These are phyloP conservation scores for Debaryomyces hansenii DNA, from an alignment of 805 yeast genomes.

Conservation along the genomic window DNA sequence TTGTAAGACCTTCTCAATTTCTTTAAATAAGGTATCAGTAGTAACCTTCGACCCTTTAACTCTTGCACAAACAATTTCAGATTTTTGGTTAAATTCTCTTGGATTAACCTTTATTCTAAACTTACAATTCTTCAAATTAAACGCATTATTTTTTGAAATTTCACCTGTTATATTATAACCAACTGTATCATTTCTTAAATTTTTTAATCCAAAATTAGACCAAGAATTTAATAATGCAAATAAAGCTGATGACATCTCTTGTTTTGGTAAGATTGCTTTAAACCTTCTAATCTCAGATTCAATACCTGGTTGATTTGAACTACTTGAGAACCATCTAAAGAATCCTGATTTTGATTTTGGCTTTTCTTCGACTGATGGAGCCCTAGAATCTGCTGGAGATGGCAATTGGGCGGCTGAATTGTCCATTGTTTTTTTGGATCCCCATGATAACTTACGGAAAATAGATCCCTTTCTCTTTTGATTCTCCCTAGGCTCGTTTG, in stretches of 20 bases:
- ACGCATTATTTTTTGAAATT: constrained; percentile 58
- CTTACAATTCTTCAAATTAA: constrained; percentile 62
- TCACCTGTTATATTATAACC: constrained; percentile 56
- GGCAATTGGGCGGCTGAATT: constrained; percentile 28
- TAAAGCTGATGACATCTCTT: constrained; percentile 65
- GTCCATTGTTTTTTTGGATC: constrained; percentile 40
- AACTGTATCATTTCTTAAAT: constrained; percentile 47
- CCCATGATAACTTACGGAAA: constrained; percentile 55
- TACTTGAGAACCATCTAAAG: constrained; percentile 42
- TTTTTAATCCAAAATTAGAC: constrained; percentile 68
- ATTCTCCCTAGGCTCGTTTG: constrained; percentile 21
- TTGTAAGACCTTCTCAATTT: constrained; percentile 62
- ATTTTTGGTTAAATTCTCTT: constrained; percentile 42
- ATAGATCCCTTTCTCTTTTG: constrained; percentile 36
- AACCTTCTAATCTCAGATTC: constrained; percentile 33
- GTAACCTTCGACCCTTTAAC: constrained; percentile 66
- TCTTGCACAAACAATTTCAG: constrained; percentile 59
- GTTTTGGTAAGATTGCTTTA: constrained; percentile 43
- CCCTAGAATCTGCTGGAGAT: constrained; percentile 34
- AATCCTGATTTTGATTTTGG: constrained; percentile 25
- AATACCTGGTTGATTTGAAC: constrained; percentile 15
- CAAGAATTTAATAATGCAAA: constrained; percentile 63
- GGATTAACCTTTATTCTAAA: constrained; percentile 55
- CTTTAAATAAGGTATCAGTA: constrained; percentile 57
- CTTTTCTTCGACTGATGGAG: constrained; percentile 25